Conservation (phyloP, 495 filamentous ascomycete genomes). For the Xanthoparmelia taractica region DNA sequence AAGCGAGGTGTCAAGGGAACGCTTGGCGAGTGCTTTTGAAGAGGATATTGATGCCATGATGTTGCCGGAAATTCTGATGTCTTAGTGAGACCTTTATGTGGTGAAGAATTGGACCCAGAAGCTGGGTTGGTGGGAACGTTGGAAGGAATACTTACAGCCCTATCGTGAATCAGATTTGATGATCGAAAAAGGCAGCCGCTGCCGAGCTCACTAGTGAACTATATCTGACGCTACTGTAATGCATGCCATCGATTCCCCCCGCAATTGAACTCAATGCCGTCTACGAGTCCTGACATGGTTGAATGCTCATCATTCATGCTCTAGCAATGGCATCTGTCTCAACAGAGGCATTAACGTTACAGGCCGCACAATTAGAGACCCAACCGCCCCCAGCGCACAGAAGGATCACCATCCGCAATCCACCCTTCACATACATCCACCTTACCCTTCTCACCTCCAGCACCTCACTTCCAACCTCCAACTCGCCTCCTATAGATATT, state of each 20-base stretch:
- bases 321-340: neutral
- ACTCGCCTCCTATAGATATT: conserved; percentile 49
- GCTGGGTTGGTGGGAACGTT: neutral
- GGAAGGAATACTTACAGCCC: no score
- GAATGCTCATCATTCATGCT: neutral
- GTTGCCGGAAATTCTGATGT: neutral
- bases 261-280: neutral
- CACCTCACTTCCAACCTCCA: conserved; percentile 18
- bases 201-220: neutral
- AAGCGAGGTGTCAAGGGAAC: conserved; percentile 58
- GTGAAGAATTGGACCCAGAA: neutral
- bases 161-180: no score
- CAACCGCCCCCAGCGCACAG: neutral
- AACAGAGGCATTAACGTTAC: no score
- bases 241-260: neutral
- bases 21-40: conserved; percentile 52
- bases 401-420: conserved; percentile 38
- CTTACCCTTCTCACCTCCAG: conserved; percentile 28
- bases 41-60: conserved; percentile 19
- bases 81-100: neutral
- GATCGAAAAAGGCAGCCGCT: neutral
- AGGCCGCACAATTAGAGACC: neutral
- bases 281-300: neutral
- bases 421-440: conserved; percentile 40
- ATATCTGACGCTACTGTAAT: neutral